These are phyloP conservation scores for Mycena vitilis DNA, from an alignment of 768 basidiomycete genomes.

Conservation along the genomic window DNA sequence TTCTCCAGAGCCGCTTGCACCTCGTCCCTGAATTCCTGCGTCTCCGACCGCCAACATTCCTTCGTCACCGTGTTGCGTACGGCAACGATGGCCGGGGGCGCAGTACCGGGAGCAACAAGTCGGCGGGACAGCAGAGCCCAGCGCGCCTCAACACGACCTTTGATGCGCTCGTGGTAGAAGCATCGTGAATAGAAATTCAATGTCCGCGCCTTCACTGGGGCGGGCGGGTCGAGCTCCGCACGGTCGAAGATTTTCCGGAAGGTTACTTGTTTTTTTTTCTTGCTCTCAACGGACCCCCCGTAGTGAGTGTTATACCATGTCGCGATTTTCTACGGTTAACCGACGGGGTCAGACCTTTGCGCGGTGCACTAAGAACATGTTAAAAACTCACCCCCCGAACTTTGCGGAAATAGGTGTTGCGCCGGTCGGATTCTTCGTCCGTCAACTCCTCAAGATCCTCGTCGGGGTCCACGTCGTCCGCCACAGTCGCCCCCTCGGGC, in stretches of 20 bases:
- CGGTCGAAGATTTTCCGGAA: slow-evolving; percentile 16
- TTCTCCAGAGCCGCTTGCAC: not conserved
- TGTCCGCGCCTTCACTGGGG: not conserved
- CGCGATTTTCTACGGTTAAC: not conserved
- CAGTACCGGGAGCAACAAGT: not conserved
- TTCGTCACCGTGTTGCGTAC: not conserved
- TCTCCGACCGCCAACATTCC: slow-evolving; percentile 5
- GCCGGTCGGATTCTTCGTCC: too few species aligned
- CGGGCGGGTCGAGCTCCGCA: not conserved
- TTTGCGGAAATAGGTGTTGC: too few species aligned
- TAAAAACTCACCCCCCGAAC: too few species aligned
- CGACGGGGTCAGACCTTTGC: too few species aligned
- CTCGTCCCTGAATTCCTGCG: not conserved
- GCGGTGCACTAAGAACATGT: too few species aligned
- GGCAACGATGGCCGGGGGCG: not conserved
- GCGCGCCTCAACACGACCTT: not conserved
- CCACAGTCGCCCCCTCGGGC: not conserved
- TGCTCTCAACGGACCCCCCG: not conserved
- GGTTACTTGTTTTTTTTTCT: not conserved
- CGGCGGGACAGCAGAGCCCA: not conserved
- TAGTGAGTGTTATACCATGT: slow-evolving; percentile 9
- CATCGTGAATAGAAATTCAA: not conserved
- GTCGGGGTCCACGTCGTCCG: slow-evolving; percentile 10
- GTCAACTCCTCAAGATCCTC: not conserved
- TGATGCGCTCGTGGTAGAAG: not conserved